Evolutionary conservation across 257 asterid species (phyloP).

Genomic region (Leptodermis oblonga): DNA sequence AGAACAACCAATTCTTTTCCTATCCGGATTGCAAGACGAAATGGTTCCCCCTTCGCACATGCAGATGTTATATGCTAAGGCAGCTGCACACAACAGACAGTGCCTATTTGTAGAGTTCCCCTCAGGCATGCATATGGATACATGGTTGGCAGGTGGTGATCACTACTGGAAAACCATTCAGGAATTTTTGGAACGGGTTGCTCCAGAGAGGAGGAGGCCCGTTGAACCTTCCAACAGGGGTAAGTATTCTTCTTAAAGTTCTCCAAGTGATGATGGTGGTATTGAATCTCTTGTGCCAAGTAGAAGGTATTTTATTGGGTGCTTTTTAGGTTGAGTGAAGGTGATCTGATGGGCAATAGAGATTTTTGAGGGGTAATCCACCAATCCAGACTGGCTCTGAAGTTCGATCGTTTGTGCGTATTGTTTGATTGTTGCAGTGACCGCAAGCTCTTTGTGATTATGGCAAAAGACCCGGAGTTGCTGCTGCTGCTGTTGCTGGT

Average conservation of each 20-base stretch:
- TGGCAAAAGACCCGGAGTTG: constrained; percentile 12
- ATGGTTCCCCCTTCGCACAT: constrained; percentile 96
- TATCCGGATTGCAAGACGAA: constrained; percentile 94
- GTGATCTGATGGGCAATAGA: constrained; percentile 24
- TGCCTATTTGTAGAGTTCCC: constrained; percentile 81
- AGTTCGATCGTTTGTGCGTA: constrained; percentile 25
- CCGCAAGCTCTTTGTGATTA: constrained; percentile 32
- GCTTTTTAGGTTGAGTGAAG: constrained; percentile 34
- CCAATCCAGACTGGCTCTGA: constrained; percentile 24
- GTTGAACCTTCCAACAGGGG: constrained; percentile 40
- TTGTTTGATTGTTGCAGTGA: constrained; percentile 35
- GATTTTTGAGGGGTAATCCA: constrained; percentile 5
- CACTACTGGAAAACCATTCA: constrained; percentile 79
- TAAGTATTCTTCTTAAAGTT: constrained; percentile 25
- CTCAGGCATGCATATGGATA: constrained; percentile 96
- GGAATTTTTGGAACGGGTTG: constrained; percentile 56
- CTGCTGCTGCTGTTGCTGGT: no score
- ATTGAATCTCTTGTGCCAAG: not conserved
- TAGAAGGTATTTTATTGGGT: constrained; percentile 4
- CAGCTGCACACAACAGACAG: constrained; percentile 69
- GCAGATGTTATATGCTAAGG: constrained; percentile 89
- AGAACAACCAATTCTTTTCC: constrained; percentile 79
- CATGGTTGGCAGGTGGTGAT: constrained; percentile 92
- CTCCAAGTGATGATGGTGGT: constrained; percentile 7
- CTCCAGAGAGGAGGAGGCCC: constrained; percentile 46